Evolutionary conservation across 495 filamentous ascomycete genomes (phyloP).

Genomic region (Massariosphaeria phaeospora): DNA sequence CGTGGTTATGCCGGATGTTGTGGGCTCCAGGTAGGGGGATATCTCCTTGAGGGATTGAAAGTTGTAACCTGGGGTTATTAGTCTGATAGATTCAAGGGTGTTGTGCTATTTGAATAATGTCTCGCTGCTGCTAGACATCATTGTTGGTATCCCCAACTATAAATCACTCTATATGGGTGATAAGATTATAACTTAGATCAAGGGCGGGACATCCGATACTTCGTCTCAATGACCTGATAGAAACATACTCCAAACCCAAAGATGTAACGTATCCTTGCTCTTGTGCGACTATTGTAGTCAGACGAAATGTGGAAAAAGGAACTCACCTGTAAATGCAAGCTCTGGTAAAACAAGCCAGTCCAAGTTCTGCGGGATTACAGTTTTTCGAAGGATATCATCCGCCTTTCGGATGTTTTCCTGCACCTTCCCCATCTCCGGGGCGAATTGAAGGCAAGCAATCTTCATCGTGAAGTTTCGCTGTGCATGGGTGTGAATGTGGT

Average conservation of each 20-base stretch:
- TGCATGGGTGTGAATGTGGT: too few species aligned
- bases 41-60: conserved; percentile 76
- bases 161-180: too few species aligned
- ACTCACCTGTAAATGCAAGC: conserved; percentile 78
- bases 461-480: conserved; percentile 58
- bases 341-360: conserved; percentile 81
- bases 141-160: too few species aligned
- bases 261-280: too few species aligned
- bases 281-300: too few species aligned
- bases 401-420: conserved; percentile 70
- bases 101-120: neutral
- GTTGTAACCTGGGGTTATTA: conserved; percentile 95
- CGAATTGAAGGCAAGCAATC: conserved; percentile 78
- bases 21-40: conserved; percentile 73
- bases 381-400: conserved; percentile 60
- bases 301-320: too few species aligned
- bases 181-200: too few species aligned
- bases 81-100: neutral
- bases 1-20: conserved; percentile 64
- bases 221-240: too few species aligned
- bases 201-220: too few species aligned
- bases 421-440: conserved; percentile 67
- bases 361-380: conserved; percentile 47
- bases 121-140: neutral
- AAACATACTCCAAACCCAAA: too few species aligned